Percentiles rank a stretch among this genome's conserved stretches.
Conservation (phyloP, 345 rosid species). For the Chamaenerion angustifolium region DNA sequence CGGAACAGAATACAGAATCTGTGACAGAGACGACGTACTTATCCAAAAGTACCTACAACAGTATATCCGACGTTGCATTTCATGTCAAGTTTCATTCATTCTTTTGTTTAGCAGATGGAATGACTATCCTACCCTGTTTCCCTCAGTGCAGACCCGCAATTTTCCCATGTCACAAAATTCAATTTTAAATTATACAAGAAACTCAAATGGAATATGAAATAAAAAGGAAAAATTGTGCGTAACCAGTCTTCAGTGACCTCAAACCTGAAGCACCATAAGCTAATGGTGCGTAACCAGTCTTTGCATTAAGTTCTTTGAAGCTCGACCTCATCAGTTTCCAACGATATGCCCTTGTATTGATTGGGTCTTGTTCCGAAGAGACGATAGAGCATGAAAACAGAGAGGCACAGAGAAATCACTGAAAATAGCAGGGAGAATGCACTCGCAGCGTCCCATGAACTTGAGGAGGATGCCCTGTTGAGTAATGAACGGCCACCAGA, state of each 20-base stretch:
- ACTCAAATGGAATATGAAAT: slow-evolving; percentile 7
- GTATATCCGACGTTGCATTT: no score
- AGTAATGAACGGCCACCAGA: slow-evolving; percentile 20
- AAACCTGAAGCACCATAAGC: no score
- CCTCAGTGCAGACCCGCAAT: not conserved
- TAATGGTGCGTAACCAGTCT: no score
- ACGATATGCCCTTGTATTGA: slow-evolving; percentile 34
- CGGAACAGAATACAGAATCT: no score
- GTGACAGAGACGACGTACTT: no score
- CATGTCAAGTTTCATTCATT: no score
- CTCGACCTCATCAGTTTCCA: not conserved
- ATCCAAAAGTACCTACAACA: no score
- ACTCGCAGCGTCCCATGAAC: slow-evolving; percentile 39
- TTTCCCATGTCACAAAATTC: not conserved
- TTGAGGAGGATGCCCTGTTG: slow-evolving; percentile 16
- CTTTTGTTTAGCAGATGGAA: no score
- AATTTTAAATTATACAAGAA: not conserved
- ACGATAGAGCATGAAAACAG: slow-evolving; percentile 53
- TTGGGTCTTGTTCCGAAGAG: slow-evolving; percentile 16
- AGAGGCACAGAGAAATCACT: slow-evolving; percentile 36
- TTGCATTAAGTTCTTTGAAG: no score
- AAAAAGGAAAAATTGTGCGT: not conserved
- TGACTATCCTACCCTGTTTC: no score
- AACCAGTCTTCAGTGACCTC: no score
- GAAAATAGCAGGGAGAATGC: slow-evolving; percentile 54